phyloP scores from a whole-genome alignment of 192 early-diverging fungal species.

The Coemansia guatemalensis region DNA sequence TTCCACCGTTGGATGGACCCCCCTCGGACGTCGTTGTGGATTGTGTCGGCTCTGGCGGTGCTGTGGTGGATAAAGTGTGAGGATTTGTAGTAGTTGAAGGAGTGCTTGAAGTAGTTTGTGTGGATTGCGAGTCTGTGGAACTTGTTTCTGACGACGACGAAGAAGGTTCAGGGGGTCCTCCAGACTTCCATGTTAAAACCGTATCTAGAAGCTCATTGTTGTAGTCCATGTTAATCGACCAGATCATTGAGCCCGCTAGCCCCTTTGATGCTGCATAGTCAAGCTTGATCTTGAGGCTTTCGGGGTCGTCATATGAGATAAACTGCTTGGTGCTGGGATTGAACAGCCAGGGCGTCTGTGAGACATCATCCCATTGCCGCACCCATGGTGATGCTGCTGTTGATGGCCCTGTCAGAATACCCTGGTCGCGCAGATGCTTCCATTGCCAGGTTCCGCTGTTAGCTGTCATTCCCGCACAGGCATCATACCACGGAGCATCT shows the following conservation, averaged over 20 bases:
- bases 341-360: conserved; percentile 71
- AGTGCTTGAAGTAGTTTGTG: no score
- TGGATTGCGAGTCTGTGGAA: conserved; percentile 8
- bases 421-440: conserved; percentile 61
- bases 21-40: conserved; percentile 5
- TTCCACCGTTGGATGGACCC: conserved; percentile 23
- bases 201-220: conserved; percentile 59
- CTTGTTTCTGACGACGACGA: no score
- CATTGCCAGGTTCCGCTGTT: conserved; percentile 67
- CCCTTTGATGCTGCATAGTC: conserved; percentile 57
- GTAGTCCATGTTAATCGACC: conserved; percentile 51
- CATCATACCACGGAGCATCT: conserved; percentile 58
- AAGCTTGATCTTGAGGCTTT: conserved; percentile 61
- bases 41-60: neutral
- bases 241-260: conserved; percentile 63
- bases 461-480: conserved; percentile 44
- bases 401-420: conserved; percentile 39
- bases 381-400: conserved; percentile 63
- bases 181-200: no score
- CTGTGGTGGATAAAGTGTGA: conserved; percentile 4
- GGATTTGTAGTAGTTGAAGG: no score
- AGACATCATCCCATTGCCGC: conserved; percentile 61
- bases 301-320: conserved; percentile 70
- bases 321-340: conserved; percentile 58
- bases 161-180: no score